phyloP scores from a whole-genome alignment of 2,329 filamentous ascomycete species.

The Sphaerostilbella broomeana region DNA sequence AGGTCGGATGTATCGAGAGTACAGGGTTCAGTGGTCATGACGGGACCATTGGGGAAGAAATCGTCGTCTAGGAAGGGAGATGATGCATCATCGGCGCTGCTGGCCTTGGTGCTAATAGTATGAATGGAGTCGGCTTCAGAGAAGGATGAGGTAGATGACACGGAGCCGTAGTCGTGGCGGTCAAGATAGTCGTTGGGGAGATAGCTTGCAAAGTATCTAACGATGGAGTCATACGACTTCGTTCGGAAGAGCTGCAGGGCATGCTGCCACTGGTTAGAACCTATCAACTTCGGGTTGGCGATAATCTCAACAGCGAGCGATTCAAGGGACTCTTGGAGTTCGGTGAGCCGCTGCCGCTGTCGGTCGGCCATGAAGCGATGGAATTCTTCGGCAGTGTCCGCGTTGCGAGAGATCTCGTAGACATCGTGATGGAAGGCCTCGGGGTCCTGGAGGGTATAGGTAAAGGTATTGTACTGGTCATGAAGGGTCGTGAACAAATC shows the following conservation, averaged over 20 bases:
- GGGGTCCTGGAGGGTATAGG: slow-evolving; percentile 50
- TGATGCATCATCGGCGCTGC: slow-evolving; percentile 32
- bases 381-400: slow-evolving; percentile 46
- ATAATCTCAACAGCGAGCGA: slow-evolving; percentile 56
- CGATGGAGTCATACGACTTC: slow-evolving; percentile 52
- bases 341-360: slow-evolving; percentile 46
- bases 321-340: slow-evolving; percentile 50
- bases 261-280: slow-evolving; percentile 52
- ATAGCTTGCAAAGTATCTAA: slow-evolving; percentile 54
- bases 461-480: slow-evolving; percentile 54
- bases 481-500: slow-evolving; percentile 53
- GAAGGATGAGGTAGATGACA: slow-evolving; percentile 30
- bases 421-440: slow-evolving; percentile 57
- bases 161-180: slow-evolving; percentile 32
- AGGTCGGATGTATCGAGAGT: slow-evolving; percentile 18
- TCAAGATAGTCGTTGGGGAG: slow-evolving; percentile 43
- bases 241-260: slow-evolving; percentile 54
- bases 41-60: slow-evolving; percentile 23
- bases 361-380: slow-evolving; percentile 47
- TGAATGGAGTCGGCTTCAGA: slow-evolving; percentile 33
- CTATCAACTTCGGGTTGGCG: slow-evolving; percentile 52
- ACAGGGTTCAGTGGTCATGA: slow-evolving; percentile 41
- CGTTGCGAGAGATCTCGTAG: slow-evolving; percentile 48
- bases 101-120: slow-evolving; percentile 32
- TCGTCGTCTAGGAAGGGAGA: slow-evolving; percentile 37